These are phyloP conservation scores for Solanum acaule DNA, from an alignment of 257 asterid genomes.

Conservation along the genomic window DNA sequence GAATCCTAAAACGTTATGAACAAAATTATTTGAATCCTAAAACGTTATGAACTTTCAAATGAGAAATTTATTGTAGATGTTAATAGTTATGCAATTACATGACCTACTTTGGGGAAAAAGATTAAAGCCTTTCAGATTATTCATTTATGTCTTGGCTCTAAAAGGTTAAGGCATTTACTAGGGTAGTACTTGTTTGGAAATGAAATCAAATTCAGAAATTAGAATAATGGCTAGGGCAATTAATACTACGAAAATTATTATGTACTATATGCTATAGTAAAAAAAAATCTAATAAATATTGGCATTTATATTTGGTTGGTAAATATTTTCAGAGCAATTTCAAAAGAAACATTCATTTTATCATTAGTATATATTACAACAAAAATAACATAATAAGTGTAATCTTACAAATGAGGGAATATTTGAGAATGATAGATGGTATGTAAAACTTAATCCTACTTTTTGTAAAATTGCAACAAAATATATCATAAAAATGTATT, in stretches of 20 bases:
- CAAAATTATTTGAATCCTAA: background rate
- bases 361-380: background rate
- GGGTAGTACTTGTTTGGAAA: background rate
- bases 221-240: background rate
- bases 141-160: background rate
- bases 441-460: background rate
- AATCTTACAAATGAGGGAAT: accelerated
- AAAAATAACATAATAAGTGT: background rate
- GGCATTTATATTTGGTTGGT: background rate
- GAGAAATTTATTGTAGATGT: background rate
- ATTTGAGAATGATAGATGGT: background rate
- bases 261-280: background rate
- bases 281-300: background rate
- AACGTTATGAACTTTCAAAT: background rate
- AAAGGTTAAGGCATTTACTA: background rate
- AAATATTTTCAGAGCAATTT: background rate
- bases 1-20: background rate
- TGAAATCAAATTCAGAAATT: background rate
- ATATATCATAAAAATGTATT: no score
- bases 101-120: background rate
- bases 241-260: background rate
- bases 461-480: background rate
- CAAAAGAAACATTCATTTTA: background rate
- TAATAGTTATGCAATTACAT: background rate
- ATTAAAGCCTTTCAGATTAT: background rate